Conservation (phyloP, 2,329 filamentous ascomycete genomes). For the Fonsecaea pedrosoi region DNA sequence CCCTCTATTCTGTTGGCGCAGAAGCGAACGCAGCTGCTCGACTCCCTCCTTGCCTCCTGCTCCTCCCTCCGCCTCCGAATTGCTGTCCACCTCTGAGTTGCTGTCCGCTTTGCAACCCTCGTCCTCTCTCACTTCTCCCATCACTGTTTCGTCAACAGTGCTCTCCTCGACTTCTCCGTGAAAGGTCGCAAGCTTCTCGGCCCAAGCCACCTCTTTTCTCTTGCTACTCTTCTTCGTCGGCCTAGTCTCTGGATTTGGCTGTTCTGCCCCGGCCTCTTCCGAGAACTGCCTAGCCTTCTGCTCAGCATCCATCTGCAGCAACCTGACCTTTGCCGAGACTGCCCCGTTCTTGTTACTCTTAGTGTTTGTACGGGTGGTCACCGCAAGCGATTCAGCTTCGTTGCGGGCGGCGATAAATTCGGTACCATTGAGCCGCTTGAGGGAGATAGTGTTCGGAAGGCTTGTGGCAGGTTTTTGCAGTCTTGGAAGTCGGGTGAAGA, state of each 20-base stretch:
- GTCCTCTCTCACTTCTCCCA: not conserved
- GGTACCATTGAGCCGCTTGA: slow-evolving; percentile 53
- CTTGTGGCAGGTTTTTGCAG: slow-evolving; percentile 31
- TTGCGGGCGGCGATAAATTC: slow-evolving; percentile 54
- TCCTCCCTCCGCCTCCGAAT: no score
- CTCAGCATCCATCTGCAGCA: slow-evolving; percentile 37
- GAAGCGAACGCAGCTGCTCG: not conserved
- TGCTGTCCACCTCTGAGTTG: not conserved
- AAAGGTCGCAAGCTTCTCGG: slow-evolving; percentile 10
- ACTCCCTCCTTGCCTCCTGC: not conserved
- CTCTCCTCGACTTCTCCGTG: not conserved
- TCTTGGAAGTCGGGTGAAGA: slow-evolving; percentile 39
- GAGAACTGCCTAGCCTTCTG: slow-evolving; percentile 22
- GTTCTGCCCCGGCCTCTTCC: slow-evolving; percentile 9
- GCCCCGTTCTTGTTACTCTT: slow-evolving; percentile 51
- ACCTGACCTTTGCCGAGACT: slow-evolving; percentile 27
- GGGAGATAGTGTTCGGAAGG: slow-evolving; percentile 49
- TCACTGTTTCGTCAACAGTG: not conserved
- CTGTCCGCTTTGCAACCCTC: not conserved
- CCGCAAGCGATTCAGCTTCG: slow-evolving; percentile 51
- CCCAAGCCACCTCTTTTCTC: slow-evolving; percentile 14
- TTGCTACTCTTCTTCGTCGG: not conserved
- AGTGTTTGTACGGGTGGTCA: slow-evolving; percentile 53
- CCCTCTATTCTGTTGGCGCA: slow-evolving; percentile 2
- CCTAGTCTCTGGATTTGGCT: slow-evolving; percentile 6